Evolutionary conservation across 1,284 basidiomycete species (phyloP).

Genomic region (Ganoderma boninense): DNA sequence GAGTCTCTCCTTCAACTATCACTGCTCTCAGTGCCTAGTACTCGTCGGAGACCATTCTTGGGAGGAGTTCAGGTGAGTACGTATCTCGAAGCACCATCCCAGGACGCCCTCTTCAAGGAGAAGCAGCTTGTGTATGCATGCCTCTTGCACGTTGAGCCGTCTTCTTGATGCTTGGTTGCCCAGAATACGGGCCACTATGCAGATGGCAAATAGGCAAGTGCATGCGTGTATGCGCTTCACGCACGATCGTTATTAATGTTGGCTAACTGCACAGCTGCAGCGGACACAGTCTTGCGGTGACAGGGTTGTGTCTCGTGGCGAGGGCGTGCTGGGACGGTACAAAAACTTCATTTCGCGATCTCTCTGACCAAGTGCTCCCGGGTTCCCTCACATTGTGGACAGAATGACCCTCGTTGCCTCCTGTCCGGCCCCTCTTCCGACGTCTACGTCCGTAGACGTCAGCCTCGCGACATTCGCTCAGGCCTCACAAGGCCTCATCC

Average conservation of each 20-base stretch:
- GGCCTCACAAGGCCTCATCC: background rate
- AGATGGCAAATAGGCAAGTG: background rate
- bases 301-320: background rate
- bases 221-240: background rate
- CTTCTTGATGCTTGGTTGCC: background rate
- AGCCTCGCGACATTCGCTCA: background rate
- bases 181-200: background rate
- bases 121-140: background rate
- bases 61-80: background rate
- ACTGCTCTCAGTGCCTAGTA: background rate
- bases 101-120: too few relatives aligned
- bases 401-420: constrained; percentile 3
- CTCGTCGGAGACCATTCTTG: background rate
- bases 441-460: background rate
- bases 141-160: background rate
- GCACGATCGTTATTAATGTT: background rate
- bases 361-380: background rate
- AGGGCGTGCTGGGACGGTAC: constrained; percentile 1
- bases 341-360: background rate
- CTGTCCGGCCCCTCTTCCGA: background rate
- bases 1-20: too few relatives aligned
- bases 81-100: too few relatives aligned
- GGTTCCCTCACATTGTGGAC: background rate
- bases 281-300: background rate
- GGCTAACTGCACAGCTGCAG: background rate